A percentile compares a stretch with the other conserved stretches of the same genome.
These are phyloP conservation scores for Periglandula ipomoeae DNA, from an alignment of 2,329 filamentous ascomycete genomes.

Conservation along the genomic window DNA sequence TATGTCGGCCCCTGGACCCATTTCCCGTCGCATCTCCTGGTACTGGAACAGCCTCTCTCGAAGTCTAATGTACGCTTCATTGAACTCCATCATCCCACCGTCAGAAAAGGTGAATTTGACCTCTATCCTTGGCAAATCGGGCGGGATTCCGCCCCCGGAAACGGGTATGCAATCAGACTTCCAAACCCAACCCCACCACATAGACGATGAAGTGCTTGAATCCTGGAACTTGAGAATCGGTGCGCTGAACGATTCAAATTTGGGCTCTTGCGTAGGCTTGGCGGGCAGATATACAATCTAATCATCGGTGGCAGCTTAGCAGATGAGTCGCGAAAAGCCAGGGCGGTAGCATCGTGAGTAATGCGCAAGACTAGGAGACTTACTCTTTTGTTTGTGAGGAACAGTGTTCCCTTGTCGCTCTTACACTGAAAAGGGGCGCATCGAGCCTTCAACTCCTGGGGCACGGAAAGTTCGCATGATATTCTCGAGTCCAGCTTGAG, in stretches of 20 bases:
- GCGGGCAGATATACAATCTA: slow-evolving; percentile 83
- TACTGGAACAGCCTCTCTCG: slow-evolving; percentile 77
- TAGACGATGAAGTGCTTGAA: slow-evolving; percentile 67
- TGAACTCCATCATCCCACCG: slow-evolving; percentile 89
- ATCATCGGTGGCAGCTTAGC: neutral
- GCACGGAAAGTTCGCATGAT: slow-evolving; percentile 63
- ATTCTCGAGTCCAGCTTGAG: slow-evolving; percentile 75
- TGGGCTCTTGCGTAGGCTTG: slow-evolving; percentile 48
- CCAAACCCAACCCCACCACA: slow-evolving; percentile 94
- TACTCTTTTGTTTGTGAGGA: slow-evolving; percentile 81
- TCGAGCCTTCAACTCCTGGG: slow-evolving; percentile 51
- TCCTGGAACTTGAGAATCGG: slow-evolving; percentile 84
- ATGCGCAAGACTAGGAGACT: slow-evolving; percentile 18
- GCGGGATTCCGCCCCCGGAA: slow-evolving; percentile 71
- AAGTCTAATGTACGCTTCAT: slow-evolving; percentile 70
- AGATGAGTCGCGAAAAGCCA: neutral
- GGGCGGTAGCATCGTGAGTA: neutral
- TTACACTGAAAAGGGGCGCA: slow-evolving; percentile 58
- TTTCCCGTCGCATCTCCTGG: slow-evolving; percentile 63
- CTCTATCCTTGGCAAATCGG: slow-evolving; percentile 63
- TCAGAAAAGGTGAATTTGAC: slow-evolving; percentile 87
- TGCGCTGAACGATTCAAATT: slow-evolving; percentile 77
- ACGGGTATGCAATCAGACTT: slow-evolving; percentile 72
- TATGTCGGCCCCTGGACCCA: slow-evolving; percentile 53
- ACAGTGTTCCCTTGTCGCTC: slow-evolving; percentile 65